Evolutionary conservation across 805 yeast genomes (phyloP).

Genomic region (Yamadazyma laniorum): DNA sequence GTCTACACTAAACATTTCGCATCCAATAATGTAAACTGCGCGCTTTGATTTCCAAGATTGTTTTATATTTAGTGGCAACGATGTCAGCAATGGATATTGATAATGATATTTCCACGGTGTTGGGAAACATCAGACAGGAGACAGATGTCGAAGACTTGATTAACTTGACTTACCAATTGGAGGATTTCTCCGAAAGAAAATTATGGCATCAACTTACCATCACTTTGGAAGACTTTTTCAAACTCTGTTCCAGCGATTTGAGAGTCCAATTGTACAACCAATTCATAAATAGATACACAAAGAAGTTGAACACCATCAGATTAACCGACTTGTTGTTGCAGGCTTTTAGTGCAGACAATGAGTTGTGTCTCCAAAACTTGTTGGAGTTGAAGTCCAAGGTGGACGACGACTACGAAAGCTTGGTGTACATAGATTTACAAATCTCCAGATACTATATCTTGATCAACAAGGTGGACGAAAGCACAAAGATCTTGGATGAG

Average conservation of each 20-base stretch:
- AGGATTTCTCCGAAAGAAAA: conserved; percentile 82
- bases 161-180: conserved; percentile 64
- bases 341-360: conserved; percentile 34
- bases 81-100: conserved; percentile 36
- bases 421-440: conserved; percentile 51
- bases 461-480: conserved; percentile 50
- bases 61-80: conserved; percentile 14
- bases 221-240: conserved; percentile 58
- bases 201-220: conserved; percentile 93
- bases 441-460: conserved; percentile 68
- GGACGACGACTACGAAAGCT: conserved; percentile 50
- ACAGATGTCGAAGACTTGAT: conserved; percentile 60
- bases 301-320: conserved; percentile 74
- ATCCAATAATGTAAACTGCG: too few species aligned
- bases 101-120: conserved; percentile 42
- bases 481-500: conserved; percentile 66
- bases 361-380: conserved; percentile 36
- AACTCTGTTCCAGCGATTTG: conserved; percentile 33
- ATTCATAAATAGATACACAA: conserved; percentile 65
- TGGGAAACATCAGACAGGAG: conserved; percentile 63
- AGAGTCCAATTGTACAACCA: conserved; percentile 67
- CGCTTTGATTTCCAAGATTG: too few species aligned
- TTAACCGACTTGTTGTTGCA: conserved; percentile 70
- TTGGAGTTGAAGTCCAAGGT: conserved; percentile 32
- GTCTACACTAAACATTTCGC: too few species aligned